These are phyloP conservation scores for Metschnikowia amazonensis DNA, from an alignment of 805 yeast genomes.

Conservation along the genomic window DNA sequence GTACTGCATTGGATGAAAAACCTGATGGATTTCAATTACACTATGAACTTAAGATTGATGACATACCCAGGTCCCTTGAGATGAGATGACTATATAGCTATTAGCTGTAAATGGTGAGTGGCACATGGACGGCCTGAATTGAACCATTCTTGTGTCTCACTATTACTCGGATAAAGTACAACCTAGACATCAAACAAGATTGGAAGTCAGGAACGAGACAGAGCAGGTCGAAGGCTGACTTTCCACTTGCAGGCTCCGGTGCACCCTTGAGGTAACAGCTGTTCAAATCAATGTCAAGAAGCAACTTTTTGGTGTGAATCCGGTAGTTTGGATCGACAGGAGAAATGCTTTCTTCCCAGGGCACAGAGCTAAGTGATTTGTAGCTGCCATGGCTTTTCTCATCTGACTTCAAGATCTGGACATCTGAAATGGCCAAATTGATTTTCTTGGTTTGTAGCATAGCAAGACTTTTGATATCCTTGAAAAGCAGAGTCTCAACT, in stretches of 20 bases:
- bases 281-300: slow-evolving; percentile 26
- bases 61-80: too few species aligned
- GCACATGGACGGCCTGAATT: slow-evolving; percentile 31
- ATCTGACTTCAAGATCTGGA: slow-evolving; percentile 14
- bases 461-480: slow-evolving; percentile 36
- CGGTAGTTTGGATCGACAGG: slow-evolving; percentile 15
- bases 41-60: background rate
- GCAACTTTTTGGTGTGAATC: slow-evolving; percentile 28
- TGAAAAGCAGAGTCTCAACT: slow-evolving; percentile 35
- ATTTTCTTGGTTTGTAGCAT: slow-evolving; percentile 32
- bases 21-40: background rate
- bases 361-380: slow-evolving; percentile 23
- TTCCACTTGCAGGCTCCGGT: slow-evolving; percentile 8
- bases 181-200: slow-evolving; percentile 32
- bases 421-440: slow-evolving; percentile 24
- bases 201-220: slow-evolving; percentile 41
- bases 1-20: background rate
- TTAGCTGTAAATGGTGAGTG: slow-evolving; percentile 19
- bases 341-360: slow-evolving; percentile 24
- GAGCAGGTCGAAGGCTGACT: slow-evolving; percentile 25
- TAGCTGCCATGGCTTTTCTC: slow-evolving; percentile 21
- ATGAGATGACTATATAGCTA: background rate
- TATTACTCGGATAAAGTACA: slow-evolving; percentile 33
- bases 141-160: slow-evolving; percentile 31
- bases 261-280: slow-evolving; percentile 29